Evolutionary conservation across 164 flowering plant species (phyloP), one percentile per base, ranked within the genome.

Genomic region (Protea cynaroides): DNA sequence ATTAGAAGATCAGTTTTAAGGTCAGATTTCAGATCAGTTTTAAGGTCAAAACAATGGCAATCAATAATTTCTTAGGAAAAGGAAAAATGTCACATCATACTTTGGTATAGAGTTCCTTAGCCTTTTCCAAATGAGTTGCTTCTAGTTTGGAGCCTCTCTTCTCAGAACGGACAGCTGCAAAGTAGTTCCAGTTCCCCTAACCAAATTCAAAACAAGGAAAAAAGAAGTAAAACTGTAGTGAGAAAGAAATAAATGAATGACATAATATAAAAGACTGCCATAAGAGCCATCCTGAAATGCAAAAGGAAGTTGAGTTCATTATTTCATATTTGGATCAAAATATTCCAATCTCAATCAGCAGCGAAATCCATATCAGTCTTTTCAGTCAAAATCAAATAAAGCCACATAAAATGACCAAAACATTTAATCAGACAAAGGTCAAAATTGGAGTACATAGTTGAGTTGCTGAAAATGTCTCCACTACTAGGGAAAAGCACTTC

Each of bases 111-210:
- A 95, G 88, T 70, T 95, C 99, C 83, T 86, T 92, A 19, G 99
- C 90, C 65, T 95, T 95, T 75, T 95, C 99, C 62, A 89, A 80
- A 80, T 95, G 99, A 9, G 96, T 88, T 46, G 96, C 97, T 82
- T 89, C 97, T 78, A 92, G 74, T 79, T 95, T 92, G n/a, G 96
- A 88, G 70, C 73, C 78, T 82, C 87, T 89, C 80, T 86, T 91
- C 79, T 92, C 96, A 69, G 81, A 83, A 40, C 97, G 93, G 58
- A 84, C 73, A 59, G 97, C 99, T 0, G 99, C 99, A 81, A 82
- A 92, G 80, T 92, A 95, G 68, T 95, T 95, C 99, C 97, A 95
- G 78, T 95, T 95, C 19, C 99, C 99, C 97, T 94, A 43, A 47
- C 10, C 37, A 73, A 79, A 62, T 21, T 24, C 56, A 68, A 67